Percentiles rank a stretch among this genome's conserved stretches.
phyloP scores from a whole-genome alignment of 2,329 filamentous ascomycete genomes.

The Botrytis galanthina region DNA sequence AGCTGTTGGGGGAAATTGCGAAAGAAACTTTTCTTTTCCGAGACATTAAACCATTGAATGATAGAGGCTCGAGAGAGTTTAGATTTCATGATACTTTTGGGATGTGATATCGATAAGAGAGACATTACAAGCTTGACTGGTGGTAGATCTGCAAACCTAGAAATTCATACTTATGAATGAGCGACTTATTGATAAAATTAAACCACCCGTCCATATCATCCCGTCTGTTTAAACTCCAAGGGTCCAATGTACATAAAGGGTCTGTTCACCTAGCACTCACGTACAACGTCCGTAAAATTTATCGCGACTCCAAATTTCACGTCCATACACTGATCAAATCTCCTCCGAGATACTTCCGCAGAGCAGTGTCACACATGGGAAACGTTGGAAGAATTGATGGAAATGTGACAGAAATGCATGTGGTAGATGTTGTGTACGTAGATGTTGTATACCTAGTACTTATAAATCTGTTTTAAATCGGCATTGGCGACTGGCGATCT shows the following conservation, averaged over 20 bases:
- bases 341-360: neutral
- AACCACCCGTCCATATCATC: neutral
- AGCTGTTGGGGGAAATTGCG: neutral
- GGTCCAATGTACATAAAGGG: neutral
- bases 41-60: neutral
- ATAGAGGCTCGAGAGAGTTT: neutral
- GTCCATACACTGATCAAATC: neutral
- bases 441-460: neutral
- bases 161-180: constrained; percentile 5
- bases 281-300: too few relatives aligned
- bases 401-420: constrained; percentile 6
- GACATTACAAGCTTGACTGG: neutral
- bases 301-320: neutral
- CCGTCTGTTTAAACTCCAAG: neutral
- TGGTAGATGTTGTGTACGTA: neutral
- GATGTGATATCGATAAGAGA: neutral
- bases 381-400: neutral
- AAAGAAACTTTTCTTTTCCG: constrained; percentile 1
- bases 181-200: neutral
- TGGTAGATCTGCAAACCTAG: neutral
- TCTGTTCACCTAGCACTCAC: neutral
- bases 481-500: neutral
- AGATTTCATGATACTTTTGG: neutral
- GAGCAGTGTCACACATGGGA: neutral
- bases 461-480: neutral